Percentiles rank a stretch among this genome's conserved stretches.
phyloP scores from a whole-genome alignment of 371 early-diverging fungal species.

The Phascolomyces articulosus region DNA sequence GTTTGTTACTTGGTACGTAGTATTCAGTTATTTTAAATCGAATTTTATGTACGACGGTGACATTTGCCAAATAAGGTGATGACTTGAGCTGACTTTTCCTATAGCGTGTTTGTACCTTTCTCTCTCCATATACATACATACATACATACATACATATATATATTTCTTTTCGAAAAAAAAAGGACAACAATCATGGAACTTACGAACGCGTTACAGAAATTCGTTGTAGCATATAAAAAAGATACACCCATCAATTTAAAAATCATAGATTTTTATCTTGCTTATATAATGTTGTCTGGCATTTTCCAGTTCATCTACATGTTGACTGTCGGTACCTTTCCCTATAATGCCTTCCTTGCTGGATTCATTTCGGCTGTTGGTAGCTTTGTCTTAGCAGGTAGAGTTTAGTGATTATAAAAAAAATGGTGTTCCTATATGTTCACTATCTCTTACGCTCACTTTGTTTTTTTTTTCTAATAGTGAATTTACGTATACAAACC shows the following conservation, averaged over 20 bases:
- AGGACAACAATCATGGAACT: not conserved
- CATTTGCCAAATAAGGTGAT: too few relatives aligned
- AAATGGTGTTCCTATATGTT: too few relatives aligned
- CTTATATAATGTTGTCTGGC: conserved; percentile 84
- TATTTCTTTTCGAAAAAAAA: not conserved
- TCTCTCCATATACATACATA: too few relatives aligned
- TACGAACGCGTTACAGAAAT: conserved; percentile 1
- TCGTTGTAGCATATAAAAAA: conserved; percentile 45
- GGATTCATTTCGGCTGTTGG: conserved; percentile 94
- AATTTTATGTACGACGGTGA: too few relatives aligned
- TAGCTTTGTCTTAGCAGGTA: conserved; percentile 92
- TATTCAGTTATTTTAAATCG: too few relatives aligned
- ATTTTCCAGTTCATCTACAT: conserved; percentile 89
- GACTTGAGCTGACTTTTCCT: too few relatives aligned
- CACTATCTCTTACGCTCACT: too few relatives aligned
- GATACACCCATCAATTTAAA: conserved; percentile 81
- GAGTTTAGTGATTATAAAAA: not conserved
- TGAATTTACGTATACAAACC: conserved; percentile 40
- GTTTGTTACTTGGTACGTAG: too few relatives aligned
- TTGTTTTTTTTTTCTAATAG: conserved; percentile 5
- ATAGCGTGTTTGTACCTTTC: too few relatives aligned
- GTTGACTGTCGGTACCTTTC: conserved; percentile 84
- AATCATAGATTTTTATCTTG: conserved; percentile 92
- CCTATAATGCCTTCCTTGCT: conserved; percentile 97
- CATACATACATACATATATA: not conserved